Base-by-base conservation (phyloP, 78 protist species). In the Bodo saltans region DNA sequence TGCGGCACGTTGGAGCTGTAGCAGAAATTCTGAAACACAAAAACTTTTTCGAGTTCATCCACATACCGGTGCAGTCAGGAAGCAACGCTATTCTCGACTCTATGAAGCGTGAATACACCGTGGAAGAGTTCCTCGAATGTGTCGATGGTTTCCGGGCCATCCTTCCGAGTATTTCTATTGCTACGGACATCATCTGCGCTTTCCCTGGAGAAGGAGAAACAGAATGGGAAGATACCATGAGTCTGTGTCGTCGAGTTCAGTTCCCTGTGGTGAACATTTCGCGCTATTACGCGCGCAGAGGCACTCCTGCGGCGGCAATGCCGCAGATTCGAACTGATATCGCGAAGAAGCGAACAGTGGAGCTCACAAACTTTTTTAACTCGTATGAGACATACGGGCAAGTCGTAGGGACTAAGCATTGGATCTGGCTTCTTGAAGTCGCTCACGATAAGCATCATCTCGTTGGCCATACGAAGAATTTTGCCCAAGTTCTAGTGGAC, bases 271-370 rank as follows among this genome's bases (percentile, higher is more conserved):
- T 75, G 68, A 47, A 33, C 74, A 78, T 47, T 60, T 81, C 92
- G 4, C 88, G 85, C 76, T 87, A 87, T 85, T 92, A 88, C 84
- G 90, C 92, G 12, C 85, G 94, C 17, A 84, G 87, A 0, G 91
- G 91, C 53, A 92, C 94, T 1, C 92, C 91, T 0, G 94, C 94
- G 25, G 89, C 89, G 2, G 23, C n/a, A 33, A 89, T 91, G 92
- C 0, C 26, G 71, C 37, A 67, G 40, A 52, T 91, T 35, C 42
- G 42, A 30, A 42, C 88, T 4, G 52, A 53, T 8, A 76, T 75
- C 40, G 85, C 69, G 41, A 79, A 83, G 74, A 30, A 26, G 53
- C 53, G 88, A 1, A 32, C 71, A 8, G 3, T 67, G 25, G 40
- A 34, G 81, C 3, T 87, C 37, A 30, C 85, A 3, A 47, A 53